Evolutionary conservation across 306 rosid species (phyloP).

Genomic region (cucumber (Cucumis sativus)): DNA sequence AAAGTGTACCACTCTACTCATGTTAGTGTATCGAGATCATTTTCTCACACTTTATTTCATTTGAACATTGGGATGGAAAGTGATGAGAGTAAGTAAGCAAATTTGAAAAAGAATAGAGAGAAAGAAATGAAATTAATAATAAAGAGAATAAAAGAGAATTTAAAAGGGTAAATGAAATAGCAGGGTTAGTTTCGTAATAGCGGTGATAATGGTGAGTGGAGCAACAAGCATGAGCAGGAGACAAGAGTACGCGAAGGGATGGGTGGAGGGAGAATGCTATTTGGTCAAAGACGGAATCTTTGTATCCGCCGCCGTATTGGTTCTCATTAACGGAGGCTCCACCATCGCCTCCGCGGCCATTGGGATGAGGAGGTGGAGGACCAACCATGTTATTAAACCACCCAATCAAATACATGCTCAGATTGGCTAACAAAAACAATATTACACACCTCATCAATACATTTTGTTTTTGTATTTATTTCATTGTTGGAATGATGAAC

Average conservation of each 20-base stretch:
- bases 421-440: neutral
- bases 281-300: slow-evolving; percentile 48
- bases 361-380: slow-evolving; percentile 20
- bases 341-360: slow-evolving; percentile 28
- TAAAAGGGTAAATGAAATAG: neutral
- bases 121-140: no score
- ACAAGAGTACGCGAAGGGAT: slow-evolving; percentile 61
- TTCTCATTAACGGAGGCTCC: slow-evolving; percentile 32
- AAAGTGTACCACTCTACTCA: no score
- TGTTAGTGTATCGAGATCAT: no score
- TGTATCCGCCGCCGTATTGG: slow-evolving; percentile 40
- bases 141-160: neutral
- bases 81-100: no score
- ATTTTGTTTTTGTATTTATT: neutral
- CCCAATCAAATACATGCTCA: slow-evolving; percentile 1
- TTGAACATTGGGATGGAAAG: no score
- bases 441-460: neutral
- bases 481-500: neutral
- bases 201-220: slow-evolving; percentile 27
- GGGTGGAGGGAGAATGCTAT: slow-evolving; percentile 83
- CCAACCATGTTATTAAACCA: neutral
- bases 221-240: slow-evolving; percentile 68
- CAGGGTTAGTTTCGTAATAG: slow-evolving; percentile 69
- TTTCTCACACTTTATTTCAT: no score
- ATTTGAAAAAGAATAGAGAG: no score